These are phyloP conservation scores for Solanum etuberosum DNA, from an alignment of 257 asterid genomes.

Conservation along the genomic window DNA sequence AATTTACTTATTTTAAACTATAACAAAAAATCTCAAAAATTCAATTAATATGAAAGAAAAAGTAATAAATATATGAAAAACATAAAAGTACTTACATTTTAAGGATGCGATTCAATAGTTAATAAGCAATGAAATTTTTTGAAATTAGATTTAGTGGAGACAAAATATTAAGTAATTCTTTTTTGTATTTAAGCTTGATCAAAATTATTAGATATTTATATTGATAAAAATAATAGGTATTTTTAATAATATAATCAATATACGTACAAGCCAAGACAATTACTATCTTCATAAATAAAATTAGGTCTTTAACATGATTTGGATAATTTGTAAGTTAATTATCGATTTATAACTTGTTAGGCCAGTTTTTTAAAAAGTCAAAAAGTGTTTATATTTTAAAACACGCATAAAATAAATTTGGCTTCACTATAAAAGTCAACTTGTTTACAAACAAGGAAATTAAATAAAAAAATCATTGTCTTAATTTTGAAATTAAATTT, in stretches of 20 bases:
- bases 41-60: not conserved
- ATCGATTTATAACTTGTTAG: not conserved
- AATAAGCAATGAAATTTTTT: too few species aligned
- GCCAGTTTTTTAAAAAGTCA: not conserved
- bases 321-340: not conserved
- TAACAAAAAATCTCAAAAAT: not conserved
- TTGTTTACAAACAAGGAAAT: not conserved
- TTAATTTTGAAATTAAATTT: not conserved
- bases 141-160: not conserved
- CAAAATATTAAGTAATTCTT: not conserved
- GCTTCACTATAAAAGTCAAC: not conserved
- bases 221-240: not conserved
- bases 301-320: not conserved
- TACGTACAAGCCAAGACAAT: too few species aligned
- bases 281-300: not conserved
- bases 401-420: not conserved
- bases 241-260: too few species aligned
- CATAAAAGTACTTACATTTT: not conserved
- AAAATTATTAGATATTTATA: too few species aligned
- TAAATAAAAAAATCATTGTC: not conserved
- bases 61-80: not conserved
- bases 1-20: not conserved
- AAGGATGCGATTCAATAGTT: not conserved
- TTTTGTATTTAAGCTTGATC: too few species aligned
- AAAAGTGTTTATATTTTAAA: not conserved